Conservation (phyloP, 331 rosid genomes). For the Malus hybrid region DNA sequence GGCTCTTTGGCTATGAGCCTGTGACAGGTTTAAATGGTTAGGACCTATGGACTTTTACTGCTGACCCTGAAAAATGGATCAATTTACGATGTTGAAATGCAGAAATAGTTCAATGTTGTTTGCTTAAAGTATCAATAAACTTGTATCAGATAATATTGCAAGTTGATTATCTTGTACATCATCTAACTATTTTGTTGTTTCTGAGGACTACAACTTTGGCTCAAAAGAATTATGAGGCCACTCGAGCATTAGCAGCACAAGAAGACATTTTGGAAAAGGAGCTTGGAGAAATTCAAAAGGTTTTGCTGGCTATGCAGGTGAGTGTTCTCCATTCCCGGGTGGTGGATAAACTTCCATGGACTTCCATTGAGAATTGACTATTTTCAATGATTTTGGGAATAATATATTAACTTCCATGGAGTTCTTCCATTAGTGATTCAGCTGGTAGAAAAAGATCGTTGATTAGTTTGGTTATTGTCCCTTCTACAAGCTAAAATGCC, state of each 20-base stretch:
- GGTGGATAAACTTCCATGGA: neutral
- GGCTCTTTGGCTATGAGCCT: neutral
- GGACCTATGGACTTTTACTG: neutral
- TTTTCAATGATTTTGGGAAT: neutral
- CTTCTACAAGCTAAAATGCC: neutral
- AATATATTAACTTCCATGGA: neutral
- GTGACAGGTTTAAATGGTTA: neutral
- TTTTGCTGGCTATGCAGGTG: constrained; percentile 95
- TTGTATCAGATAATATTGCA: neutral
- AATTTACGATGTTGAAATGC: neutral
- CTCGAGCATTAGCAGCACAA: constrained; percentile 65
- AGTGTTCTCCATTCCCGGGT: neutral
- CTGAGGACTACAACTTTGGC: constrained; percentile 77
- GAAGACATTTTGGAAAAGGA: constrained; percentile 84
- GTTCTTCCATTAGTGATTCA: neutral
- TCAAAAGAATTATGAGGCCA: constrained; percentile 77
- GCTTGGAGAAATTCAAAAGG: constrained; percentile 79
- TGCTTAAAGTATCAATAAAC: neutral
- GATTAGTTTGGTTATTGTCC: neutral
- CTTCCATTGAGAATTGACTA: neutral
- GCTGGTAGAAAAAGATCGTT: neutral
- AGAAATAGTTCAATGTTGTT: neutral
- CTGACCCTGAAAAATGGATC: neutral
- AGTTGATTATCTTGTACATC: neutral
- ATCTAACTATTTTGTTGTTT: constrained; percentile 23